Evolutionary conservation across 1,284 basidiomycete species (phyloP).

Genomic region (Omphalotus olearius): DNA sequence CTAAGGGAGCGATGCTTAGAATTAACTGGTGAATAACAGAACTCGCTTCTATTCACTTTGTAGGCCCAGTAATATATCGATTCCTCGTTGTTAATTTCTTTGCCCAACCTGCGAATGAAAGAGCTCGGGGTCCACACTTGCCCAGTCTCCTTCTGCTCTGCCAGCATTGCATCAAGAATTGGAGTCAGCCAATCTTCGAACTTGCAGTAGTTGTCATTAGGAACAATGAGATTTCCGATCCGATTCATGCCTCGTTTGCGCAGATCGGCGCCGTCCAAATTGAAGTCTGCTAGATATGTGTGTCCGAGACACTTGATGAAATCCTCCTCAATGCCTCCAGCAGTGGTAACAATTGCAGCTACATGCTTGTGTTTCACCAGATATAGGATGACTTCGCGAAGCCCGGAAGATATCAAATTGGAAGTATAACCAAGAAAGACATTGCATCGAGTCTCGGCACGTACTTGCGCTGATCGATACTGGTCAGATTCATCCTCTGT

Average conservation of each 20-base stretch:
- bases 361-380: constrained; percentile 94
- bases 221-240: constrained; percentile 96
- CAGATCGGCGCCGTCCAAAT: constrained; percentile 86
- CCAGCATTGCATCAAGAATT: constrained; percentile 88
- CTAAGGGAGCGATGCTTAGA: constrained; percentile 43
- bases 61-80: constrained; percentile 99
- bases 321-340: constrained; percentile 98
- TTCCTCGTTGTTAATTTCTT: constrained; percentile 96
- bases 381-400: constrained; percentile 90
- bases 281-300: constrained; percentile 94
- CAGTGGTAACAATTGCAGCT: constrained; percentile 91
- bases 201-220: constrained; percentile 99
- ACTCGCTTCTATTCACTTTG: constrained; percentile 63
- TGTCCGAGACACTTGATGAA: constrained; percentile 98
- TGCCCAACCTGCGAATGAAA: constrained; percentile 88
- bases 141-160: constrained; percentile 77
- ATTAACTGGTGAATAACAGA: constrained; percentile 16
- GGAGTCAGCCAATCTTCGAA: constrained; percentile 99
- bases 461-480: constrained; percentile 52
- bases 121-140: constrained; percentile 91
- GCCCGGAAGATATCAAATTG: constrained; percentile 95
- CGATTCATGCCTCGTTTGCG: constrained; percentile 91
- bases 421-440: constrained; percentile 99
- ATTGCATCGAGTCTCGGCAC: constrained; percentile 71
- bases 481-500: constrained; percentile 65